Evolutionary conservation across 768 basidiomycete genomes (phyloP), one percentile per base, ranked within the genome.

Genomic region (Amanita exitialis): DNA sequence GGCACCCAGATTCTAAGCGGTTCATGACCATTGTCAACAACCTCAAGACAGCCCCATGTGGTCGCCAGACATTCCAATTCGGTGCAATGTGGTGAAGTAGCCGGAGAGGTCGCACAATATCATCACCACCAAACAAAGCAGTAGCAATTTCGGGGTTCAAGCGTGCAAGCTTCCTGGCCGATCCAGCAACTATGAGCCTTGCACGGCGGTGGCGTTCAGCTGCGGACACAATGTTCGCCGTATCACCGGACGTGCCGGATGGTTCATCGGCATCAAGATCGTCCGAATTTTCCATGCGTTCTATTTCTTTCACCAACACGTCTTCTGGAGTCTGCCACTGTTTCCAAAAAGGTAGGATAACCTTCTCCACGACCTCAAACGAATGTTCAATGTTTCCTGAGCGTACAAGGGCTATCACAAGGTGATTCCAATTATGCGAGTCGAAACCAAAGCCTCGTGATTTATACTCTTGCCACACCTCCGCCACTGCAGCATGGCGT

Each of bases 401-500:
- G 27, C 87, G 81, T 35, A 91, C 72, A 20, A 94, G 74, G 12
- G 82, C 85, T 8, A 85, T 71, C 21, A 74, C 76, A 23, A 96
- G 74, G 58, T 89, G 82, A 59, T 95, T 96, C 88, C 91, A 98
- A 63, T 96, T 97, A 58, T 86, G 82, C 10, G 86, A 76, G 62
- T 94, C 90, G 62, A 92, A 90, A 10, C 72, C 72, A 57, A 94
- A 86, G 1, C 89, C 88, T 8, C 71, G 64, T 9, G 64, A 56
- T 53, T 77, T 76, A 45, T 89, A 74, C 27, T 69, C 62, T n/a
- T 70, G 67, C 93, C 95, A 97, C 0, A 76, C 70, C 3, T 62
- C 59, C 13, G 82, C 75, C 41, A 94, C 74, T 53, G 82, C 76
- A 6, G 61, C 55, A 57, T 92, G 84, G 34, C 69, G 61, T 1